Base-by-base conservation (phyloP, 495 filamentous ascomycete genomes). In the Penicillium atrosanguineum region DNA sequence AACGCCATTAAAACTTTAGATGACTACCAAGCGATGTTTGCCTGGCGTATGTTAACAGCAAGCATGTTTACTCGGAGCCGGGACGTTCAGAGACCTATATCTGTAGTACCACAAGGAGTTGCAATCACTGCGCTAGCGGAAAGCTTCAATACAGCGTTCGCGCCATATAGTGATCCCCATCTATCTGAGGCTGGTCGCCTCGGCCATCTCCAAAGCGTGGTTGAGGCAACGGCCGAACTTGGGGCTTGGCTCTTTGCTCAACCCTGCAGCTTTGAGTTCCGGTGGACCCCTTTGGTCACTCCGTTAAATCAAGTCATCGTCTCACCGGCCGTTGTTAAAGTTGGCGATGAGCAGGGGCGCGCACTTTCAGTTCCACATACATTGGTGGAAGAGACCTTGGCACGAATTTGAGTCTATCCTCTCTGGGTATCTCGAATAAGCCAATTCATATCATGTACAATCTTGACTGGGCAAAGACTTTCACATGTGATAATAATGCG, bases 241-340 rank as follows among this genome's bases (percentile, higher is more conserved):
- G 67, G 67, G 3, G 29, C 20, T 21, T 68, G 67, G 62, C 50
- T 70, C 0, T 64, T 67, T 39, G 31, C 50, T 18, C 68, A 70
- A 38, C 68, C 65, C 18, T 68, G 65, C 29, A 23, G 36, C 4
- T 62, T 67, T 40, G 46, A 54, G 9, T 63, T 64, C 44, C 34
- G 48, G 1, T 70, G 63, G 63, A 28, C 7, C 6, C 44, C 15
- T 7, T 9, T 46, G 6, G 43, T 21, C n/a, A 20, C 12, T 18
- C 4, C 42, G 7, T 6, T 6, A 4, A 46, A 40, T 20, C 46
- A 59, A 26, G 21, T 62, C 2, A 38, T 51, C 11, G 37, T 65
- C 21, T 15, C 57, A 14, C 66, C 66, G 14, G 31, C 52, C 12
- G 53, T 65, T 2, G 21, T 67, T 1, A 69, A 67, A 45, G 29